These are phyloP conservation scores for Vigna trinervia DNA, from an alignment of 306 rosid genomes.

Conservation along the genomic window DNA sequence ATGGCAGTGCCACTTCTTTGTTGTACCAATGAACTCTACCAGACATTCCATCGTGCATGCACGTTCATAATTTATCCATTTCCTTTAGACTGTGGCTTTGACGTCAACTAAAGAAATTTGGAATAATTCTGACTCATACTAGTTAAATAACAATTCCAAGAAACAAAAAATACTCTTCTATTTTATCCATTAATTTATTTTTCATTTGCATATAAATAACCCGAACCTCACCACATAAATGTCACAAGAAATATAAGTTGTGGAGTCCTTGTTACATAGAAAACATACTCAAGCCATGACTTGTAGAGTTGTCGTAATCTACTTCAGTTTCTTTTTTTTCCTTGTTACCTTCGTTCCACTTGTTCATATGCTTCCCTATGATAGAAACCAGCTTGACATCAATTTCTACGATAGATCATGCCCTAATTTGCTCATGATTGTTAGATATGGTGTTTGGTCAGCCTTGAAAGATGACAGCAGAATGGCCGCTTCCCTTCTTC, in stretches of 20 bases:
- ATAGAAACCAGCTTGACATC: slow-evolving; percentile 44
- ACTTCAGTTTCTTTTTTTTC: slow-evolving; percentile 29
- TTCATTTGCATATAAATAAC: slow-evolving; percentile 50
- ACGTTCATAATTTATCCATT: slow-evolving; percentile 31
- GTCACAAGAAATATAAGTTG: slow-evolving; percentile 24
- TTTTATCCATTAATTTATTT: not conserved
- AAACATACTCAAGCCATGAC: slow-evolving; percentile 45
- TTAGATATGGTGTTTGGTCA: slow-evolving; percentile 52
- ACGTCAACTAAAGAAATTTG: not conserved
- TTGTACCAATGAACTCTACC: slow-evolving; percentile 43
- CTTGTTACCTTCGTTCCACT: slow-evolving; percentile 7
- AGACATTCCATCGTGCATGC: slow-evolving; percentile 13
- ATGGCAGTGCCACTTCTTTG: slow-evolving; percentile 55
- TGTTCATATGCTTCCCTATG: not conserved
- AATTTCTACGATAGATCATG: slow-evolving; percentile 62
- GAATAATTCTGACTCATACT: not conserved
- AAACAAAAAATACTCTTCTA: not conserved
- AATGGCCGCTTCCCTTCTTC: slow-evolving; percentile 80
- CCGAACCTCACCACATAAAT: not conserved
- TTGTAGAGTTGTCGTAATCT: slow-evolving; percentile 22
- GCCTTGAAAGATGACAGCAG: slow-evolving; percentile 62
- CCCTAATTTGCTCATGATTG: slow-evolving; percentile 56
- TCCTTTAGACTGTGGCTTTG: not conserved
- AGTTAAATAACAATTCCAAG: not conserved
- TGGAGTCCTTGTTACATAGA: not conserved